Percentiles rank a stretch among this genome's conserved stretches.
These are phyloP conservation scores for Phanerochaete sordida DNA, from an alignment of 768 basidiomycete species.

Conservation along the genomic window DNA sequence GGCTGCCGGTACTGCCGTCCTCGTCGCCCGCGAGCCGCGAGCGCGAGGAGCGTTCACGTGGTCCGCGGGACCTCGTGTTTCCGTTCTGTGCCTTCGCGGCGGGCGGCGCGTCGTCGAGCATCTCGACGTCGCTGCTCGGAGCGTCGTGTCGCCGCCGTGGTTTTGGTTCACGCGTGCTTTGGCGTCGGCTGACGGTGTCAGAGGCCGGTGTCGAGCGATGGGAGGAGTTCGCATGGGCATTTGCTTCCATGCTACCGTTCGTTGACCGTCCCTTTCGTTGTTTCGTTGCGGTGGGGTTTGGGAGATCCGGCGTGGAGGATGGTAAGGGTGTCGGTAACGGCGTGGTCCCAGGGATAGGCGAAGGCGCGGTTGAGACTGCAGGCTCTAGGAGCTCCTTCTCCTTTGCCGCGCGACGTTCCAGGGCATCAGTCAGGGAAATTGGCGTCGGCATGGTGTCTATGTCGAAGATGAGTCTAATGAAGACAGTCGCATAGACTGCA, in stretches of 20 bases:
- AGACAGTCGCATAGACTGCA: not conserved
- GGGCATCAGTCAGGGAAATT: slow-evolving; percentile 55
- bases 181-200: not conserved
- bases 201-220: not conserved
- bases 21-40: not conserved
- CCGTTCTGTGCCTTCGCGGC: not conserved
- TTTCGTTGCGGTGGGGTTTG: not conserved
- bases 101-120: not conserved
- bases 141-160: slow-evolving; percentile 6
- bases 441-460: slow-evolving; percentile 68
- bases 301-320: not conserved
- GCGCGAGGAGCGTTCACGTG: not conserved
- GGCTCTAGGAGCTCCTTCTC: slow-evolving; percentile 51
- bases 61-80: not conserved
- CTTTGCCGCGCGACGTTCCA: slow-evolving; percentile 48
- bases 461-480: slow-evolving; percentile 1
- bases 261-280: not conserved
- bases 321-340: not conserved
- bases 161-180: slow-evolving; percentile 9
- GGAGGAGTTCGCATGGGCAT: not conserved
- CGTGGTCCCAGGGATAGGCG: not conserved
- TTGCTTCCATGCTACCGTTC: not conserved
- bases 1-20: not conserved
- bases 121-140: not conserved
- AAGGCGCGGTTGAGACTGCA: slow-evolving; percentile 22